phyloP scores from a whole-genome alignment of 106 monocot genomes.

The Vanilla planifolia region DNA sequence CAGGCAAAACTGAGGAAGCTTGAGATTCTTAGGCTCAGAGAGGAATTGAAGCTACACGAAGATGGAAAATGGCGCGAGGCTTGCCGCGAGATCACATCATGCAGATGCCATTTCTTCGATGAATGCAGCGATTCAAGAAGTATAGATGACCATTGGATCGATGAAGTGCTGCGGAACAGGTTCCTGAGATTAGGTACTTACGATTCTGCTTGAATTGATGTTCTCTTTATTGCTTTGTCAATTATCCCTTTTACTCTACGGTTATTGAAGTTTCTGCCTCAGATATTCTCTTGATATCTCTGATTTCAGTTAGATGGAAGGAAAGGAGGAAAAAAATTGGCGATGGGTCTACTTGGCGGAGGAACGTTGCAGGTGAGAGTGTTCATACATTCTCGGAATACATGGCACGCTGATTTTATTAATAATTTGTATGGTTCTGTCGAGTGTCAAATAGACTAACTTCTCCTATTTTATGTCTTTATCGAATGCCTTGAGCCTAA shows the following conservation, averaged over 20 bases:
- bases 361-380: slow-evolving; percentile 36
- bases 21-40: slow-evolving; percentile 58
- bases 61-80: slow-evolving; percentile 31
- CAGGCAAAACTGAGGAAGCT: slow-evolving; percentile 92
- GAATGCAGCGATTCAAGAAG: slow-evolving; percentile 33
- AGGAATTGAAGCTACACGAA: slow-evolving; percentile 85
- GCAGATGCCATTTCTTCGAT: slow-evolving; percentile 91
- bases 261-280: neutral
- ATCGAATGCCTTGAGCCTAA: too few relatives aligned
- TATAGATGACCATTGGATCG: slow-evolving; percentile 46
- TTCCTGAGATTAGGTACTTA: slow-evolving; percentile 63
- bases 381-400: too few relatives aligned
- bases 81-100: slow-evolving; percentile 49
- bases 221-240: neutral
- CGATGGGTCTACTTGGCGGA: slow-evolving; percentile 31
- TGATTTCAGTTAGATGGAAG: slow-evolving; percentile 69
- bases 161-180: slow-evolving; percentile 80
- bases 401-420: too few relatives aligned
- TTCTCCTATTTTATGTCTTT: too few relatives aligned
- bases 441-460: too few relatives aligned
- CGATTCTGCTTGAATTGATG: neutral
- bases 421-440: too few relatives aligned
- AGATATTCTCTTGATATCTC: neutral
- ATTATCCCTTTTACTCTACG: neutral
- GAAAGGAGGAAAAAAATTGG: slow-evolving; percentile 53